Conservation (phyloP, 1,139 yeast genomes). For the Yamadazyma aaseri region DNA sequence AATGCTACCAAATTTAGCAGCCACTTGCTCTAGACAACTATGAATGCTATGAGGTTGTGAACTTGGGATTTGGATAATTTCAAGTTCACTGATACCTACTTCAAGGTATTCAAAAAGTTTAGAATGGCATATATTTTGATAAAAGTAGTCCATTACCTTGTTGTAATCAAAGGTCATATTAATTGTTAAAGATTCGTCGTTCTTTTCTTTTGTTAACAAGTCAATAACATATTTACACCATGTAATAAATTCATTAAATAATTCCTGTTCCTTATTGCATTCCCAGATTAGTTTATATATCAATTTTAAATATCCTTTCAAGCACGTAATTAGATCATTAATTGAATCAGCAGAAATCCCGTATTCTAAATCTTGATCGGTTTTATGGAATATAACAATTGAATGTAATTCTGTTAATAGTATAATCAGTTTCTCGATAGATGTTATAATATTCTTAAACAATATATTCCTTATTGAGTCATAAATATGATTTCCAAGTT, state of each 20-base stretch:
- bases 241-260: constrained; percentile 49
- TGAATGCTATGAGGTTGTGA: background rate
- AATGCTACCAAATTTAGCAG: background rate
- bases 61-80: constrained; percentile 1
- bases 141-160: constrained; percentile 32
- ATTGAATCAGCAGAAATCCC: constrained; percentile 31
- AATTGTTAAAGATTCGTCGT: constrained; percentile 24
- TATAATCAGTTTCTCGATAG: constrained; percentile 54
- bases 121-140: constrained; percentile 25
- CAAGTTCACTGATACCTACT: constrained; percentile 15
- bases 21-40: background rate
- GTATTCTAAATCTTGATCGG: constrained; percentile 15
- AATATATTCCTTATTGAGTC: constrained; percentile 47
- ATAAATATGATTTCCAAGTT: constrained; percentile 48
- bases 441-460: constrained; percentile 54
- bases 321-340: constrained; percentile 23
- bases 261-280: constrained; percentile 50
- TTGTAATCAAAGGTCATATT: constrained; percentile 22
- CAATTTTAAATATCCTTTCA: constrained; percentile 33
- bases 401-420: constrained; percentile 50
- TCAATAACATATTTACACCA: constrained; percentile 48
- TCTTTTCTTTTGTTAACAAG: constrained; percentile 36
- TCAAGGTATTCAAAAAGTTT: constrained; percentile 24
- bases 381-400: constrained; percentile 37
- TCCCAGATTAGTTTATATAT: constrained; percentile 45